Evolutionary conservation across 2,329 filamentous ascomycete species (phyloP).

Genomic region (Xylaria sp.): DNA sequence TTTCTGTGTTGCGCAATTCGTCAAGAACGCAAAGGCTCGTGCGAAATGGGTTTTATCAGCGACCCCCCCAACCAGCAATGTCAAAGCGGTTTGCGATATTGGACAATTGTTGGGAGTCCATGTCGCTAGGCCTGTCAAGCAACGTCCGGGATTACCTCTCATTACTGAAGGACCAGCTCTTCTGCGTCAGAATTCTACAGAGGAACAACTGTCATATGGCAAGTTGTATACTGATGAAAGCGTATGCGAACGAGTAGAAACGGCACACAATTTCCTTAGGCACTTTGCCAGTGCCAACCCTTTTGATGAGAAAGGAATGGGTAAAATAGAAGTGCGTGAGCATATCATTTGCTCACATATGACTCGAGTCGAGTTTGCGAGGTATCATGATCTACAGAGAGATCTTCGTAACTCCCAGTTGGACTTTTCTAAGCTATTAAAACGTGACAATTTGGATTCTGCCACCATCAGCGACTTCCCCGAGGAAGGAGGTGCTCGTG

Average conservation of each 20-base stretch:
- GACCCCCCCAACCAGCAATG: slow-evolving; percentile 46
- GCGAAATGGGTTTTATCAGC: slow-evolving; percentile 53
- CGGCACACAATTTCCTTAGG: slow-evolving; percentile 41
- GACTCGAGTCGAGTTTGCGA: slow-evolving; percentile 30
- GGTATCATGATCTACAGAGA: slow-evolving; percentile 41
- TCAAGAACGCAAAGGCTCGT: slow-evolving; percentile 40
- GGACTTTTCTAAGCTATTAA: slow-evolving; percentile 32
- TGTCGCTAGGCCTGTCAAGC: slow-evolving; percentile 44
- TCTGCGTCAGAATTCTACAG: slow-evolving; percentile 39
- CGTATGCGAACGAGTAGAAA: slow-evolving; percentile 44
- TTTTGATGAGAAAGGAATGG: slow-evolving; percentile 35
- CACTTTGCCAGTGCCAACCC: slow-evolving; percentile 43
- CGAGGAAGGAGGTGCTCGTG: slow-evolving; percentile 9
- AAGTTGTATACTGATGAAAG: slow-evolving; percentile 44
- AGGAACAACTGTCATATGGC: slow-evolving; percentile 43
- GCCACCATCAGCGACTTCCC: not conserved
- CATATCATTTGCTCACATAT: slow-evolving; percentile 39
- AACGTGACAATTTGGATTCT: slow-evolving; percentile 1
- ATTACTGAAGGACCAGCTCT: slow-evolving; percentile 44
- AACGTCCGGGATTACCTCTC: slow-evolving; percentile 42
- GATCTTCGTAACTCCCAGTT: slow-evolving; percentile 39
- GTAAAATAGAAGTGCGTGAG: slow-evolving; percentile 29
- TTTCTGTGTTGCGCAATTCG: slow-evolving; percentile 40
- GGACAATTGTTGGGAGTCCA: slow-evolving; percentile 47
- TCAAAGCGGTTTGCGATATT: slow-evolving; percentile 45